A percentile compares a stretch with the other conserved stretches of the same genome.
phyloP scores from a whole-genome alignment of 1,139 yeast genomes.

The Kodamaea alishanica region DNA sequence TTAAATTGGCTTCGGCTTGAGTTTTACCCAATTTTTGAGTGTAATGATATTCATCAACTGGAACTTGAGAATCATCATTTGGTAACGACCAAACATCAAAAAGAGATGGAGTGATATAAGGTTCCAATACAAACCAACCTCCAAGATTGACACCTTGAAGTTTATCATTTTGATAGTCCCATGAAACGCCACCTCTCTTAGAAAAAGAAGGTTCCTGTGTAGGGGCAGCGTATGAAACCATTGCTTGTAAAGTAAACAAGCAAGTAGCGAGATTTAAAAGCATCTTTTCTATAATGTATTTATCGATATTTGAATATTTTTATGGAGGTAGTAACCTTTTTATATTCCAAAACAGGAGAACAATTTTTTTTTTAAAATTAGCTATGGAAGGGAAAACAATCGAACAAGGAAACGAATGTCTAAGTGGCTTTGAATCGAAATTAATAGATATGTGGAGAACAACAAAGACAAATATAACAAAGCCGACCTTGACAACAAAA shows the following conservation, averaged over 20 bases:
- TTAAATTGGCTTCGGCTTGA: conserved; percentile 49
- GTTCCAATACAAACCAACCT: conserved; percentile 87
- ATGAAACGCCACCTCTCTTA: conserved; percentile 16
- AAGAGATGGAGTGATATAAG: conserved; percentile 80
- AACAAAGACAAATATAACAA: too few species aligned
- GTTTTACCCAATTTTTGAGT: conserved; percentile 60
- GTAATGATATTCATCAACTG: conserved; percentile 84
- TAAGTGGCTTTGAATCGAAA: too few species aligned
- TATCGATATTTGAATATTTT: too few species aligned
- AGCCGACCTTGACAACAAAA: too few species aligned
- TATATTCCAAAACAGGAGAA: too few species aligned
- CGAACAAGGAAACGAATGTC: too few species aligned
- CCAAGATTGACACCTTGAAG: conserved; percentile 83
- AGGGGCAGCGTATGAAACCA: conserved; percentile 9
- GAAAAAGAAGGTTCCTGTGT: conserved; percentile 2
- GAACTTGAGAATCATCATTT: conserved; percentile 41
- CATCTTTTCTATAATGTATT: conserved; percentile 2
- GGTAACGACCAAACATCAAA: conserved; percentile 47
- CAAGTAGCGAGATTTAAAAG: conserved; percentile 6
- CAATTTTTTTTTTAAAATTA: too few species aligned
- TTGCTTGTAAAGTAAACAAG: conserved; percentile 3
- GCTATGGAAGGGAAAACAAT: too few species aligned
- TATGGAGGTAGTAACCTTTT: too few species aligned
- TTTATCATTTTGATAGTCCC: conserved; percentile 50
- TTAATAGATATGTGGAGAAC: too few species aligned